Conservation (phyloP, 371 early-diverging fungal genomes). For the Mortierella polycephala region DNA sequence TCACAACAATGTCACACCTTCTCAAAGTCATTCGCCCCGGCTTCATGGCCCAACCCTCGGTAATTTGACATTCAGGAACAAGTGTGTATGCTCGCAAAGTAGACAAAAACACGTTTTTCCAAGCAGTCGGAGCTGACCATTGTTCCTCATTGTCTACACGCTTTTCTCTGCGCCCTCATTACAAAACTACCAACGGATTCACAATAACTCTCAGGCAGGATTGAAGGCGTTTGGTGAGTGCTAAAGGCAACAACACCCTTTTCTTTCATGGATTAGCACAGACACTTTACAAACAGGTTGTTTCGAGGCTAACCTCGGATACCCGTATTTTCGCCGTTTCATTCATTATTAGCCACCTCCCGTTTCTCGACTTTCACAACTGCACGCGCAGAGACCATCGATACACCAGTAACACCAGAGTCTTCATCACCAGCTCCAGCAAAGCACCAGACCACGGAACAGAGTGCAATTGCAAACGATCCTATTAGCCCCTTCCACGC, state of each 20-base stretch:
- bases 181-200: not conserved
- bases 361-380: constrained; percentile 46
- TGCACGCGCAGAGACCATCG: constrained; percentile 31
- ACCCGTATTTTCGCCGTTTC: not conserved
- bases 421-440: constrained; percentile 6
- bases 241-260: too few species aligned
- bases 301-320: too few species aligned
- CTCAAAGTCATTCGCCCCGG: constrained; percentile 36
- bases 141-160: not conserved
- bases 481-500: constrained; percentile 47
- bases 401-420: constrained; percentile 11
- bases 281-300: too few species aligned
- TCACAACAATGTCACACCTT: constrained; percentile 26
- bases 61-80: constrained; percentile 11
- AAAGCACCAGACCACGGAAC: too few species aligned
- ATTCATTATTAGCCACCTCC: constrained; percentile 8
- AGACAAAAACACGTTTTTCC: not conserved
- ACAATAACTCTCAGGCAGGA: constrained; percentile 11
- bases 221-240: constrained; percentile 42
- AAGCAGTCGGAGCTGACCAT: not conserved
- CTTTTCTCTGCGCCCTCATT: not conserved
- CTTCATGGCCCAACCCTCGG: constrained; percentile 37
- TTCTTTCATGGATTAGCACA: not conserved
- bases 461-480: constrained; percentile 1
- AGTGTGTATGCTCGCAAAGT: not conserved